These are phyloP conservation scores for Delitschia confertaspora DNA, from an alignment of 495 filamentous ascomycete genomes.

Conservation along the genomic window DNA sequence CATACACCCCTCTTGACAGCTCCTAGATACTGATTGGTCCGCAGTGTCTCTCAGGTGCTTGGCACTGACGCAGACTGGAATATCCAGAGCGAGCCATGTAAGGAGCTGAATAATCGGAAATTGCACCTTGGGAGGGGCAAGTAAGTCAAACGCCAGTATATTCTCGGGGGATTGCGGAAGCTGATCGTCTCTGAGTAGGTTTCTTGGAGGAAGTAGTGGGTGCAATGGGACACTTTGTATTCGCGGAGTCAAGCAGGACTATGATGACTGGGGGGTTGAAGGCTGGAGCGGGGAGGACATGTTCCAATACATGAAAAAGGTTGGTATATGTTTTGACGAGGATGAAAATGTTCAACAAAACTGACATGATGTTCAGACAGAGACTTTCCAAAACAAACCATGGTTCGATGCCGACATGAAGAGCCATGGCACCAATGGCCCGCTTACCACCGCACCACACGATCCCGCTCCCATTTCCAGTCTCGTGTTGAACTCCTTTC, in stretches of 20 bases:
- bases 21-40: too few relatives aligned
- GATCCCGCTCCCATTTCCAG: constrained; percentile 1
- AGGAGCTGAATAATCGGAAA: neutral
- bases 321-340: constrained; percentile 28
- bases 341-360: neutral
- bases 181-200: constrained; percentile 51
- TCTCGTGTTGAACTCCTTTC: constrained; percentile 2
- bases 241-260: constrained; percentile 51
- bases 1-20: too few relatives aligned
- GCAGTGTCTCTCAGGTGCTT: constrained; percentile 17
- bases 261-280: constrained; percentile 47
- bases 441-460: constrained; percentile 2
- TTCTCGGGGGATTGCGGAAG: too few relatives aligned
- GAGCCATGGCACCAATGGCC: constrained; percentile 36
- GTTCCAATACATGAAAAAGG: constrained; percentile 46
- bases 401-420: constrained; percentile 22
- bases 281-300: constrained; percentile 48
- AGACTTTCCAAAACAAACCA: constrained; percentile 42
- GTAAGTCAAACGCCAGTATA: too few relatives aligned
- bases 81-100: constrained; percentile 14
- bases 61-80: constrained; percentile 10
- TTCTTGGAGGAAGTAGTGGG: constrained; percentile 51
- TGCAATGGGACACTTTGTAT: constrained; percentile 56
- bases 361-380: constrained; percentile 29
- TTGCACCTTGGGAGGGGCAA: constrained; percentile 6